Evolutionary conservation across 768 basidiomycete genomes (phyloP).

Genomic region (Suillus brevipes): DNA sequence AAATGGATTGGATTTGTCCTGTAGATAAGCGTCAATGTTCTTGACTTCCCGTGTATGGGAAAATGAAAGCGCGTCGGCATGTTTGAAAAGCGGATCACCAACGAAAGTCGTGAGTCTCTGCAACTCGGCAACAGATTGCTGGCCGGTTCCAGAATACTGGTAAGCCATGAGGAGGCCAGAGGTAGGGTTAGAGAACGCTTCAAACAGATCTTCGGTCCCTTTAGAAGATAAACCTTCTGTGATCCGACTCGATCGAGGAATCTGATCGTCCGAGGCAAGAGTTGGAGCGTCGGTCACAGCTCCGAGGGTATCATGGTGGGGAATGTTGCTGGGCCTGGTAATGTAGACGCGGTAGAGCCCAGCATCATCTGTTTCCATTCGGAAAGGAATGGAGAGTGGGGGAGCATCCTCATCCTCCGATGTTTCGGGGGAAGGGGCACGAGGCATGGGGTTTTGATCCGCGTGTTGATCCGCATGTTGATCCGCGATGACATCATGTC

Average conservation of each 20-base stretch:
- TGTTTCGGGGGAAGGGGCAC: conserved; percentile 20
- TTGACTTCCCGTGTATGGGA: conserved; percentile 5
- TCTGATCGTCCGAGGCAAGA: background rate
- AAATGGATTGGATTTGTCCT: conserved; percentile 13
- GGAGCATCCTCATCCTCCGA: conserved; percentile 3
- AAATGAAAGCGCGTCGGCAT: conserved; percentile 22
- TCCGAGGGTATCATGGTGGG: background rate
- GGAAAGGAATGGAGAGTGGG: background rate
- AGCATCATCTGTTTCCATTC: background rate
- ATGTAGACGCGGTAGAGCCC: conserved; percentile 12
- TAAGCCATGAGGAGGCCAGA: conserved; percentile 31
- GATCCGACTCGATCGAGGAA: background rate
- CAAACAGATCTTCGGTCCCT: background rate
- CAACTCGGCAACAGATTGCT: conserved; percentile 29
- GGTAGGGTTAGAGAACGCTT: conserved; percentile 22
- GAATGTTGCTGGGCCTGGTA: background rate
- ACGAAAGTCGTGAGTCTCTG: conserved; percentile 28
- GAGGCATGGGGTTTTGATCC: background rate
- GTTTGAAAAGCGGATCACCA: conserved; percentile 22
- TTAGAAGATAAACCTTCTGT: background rate
- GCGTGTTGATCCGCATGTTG: background rate
- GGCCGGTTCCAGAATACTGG: conserved; percentile 27
- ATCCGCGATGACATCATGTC: background rate
- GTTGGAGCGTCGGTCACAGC: background rate
- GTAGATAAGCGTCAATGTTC: conserved; percentile 3